Evolutionary conservation across 306 rosid genomes (phyloP), one percentile per base, ranked within the genome.

Genomic region (Albizia julibrissin): DNA sequence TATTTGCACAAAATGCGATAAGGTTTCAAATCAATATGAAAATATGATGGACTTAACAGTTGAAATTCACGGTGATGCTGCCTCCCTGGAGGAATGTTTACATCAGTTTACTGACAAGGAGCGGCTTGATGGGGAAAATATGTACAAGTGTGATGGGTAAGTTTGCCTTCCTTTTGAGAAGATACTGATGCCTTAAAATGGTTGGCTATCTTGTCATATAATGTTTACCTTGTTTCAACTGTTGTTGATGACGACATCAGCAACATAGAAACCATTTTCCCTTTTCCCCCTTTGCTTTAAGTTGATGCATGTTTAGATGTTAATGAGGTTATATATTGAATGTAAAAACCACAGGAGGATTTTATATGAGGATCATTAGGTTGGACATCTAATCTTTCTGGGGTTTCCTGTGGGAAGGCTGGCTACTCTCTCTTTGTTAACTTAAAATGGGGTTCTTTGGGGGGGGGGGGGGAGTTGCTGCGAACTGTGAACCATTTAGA

Each of bases 31-130:
- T 78, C 97, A 91, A 78, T 92, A 89, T 78, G 99, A 96, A 82
- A 90, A 86, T 88, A 96, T 96, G 99, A 92, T 96, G 99, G 99
- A 96, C 86, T 89, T 96, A 85, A 92, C 98, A 18, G 99, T 96
- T 76, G 99, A 96, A 82, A 96, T 96, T 84, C 98, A 96, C 42
- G 99, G 99, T 74, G 94, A 93, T 84, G 98, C 97, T 82, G 87
- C 88, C 74, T 96, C 97, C 62, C 85, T 96, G 83, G 98, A 93
- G 89, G 97, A 93, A 87, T 96, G 99, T 88, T 94, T 96, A 40
- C 92, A 92, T 75, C 99, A 93, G 85, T 96, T 93, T 84, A 96
- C 99, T 19, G 89, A 34, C 83, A 84, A 83, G 85, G 99, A 96
- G 85, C 86, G 90, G 78, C 98, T 96, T 83, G 90, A 95, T 58